A percentile compares a stretch with the other conserved stretches of the same genome.
phyloP scores from a whole-genome alignment of 1,139 yeast species.

The Sugiyamaella castrensis region DNA sequence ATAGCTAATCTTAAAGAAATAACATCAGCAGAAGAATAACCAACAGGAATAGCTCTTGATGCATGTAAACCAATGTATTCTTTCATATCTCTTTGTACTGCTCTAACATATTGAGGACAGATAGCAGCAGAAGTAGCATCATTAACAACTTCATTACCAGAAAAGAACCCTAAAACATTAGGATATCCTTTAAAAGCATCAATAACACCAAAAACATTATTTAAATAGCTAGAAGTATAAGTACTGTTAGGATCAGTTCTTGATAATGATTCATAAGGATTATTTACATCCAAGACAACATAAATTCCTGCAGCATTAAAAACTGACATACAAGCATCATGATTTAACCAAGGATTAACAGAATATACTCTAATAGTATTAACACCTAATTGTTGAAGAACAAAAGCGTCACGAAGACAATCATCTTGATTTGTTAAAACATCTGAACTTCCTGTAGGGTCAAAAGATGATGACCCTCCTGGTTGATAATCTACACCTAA shows the following conservation, averaged over 20 bases:
- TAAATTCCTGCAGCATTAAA: slow-evolving; percentile 88
- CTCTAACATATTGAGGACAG: slow-evolving; percentile 69
- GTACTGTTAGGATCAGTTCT: slow-evolving; percentile 69
- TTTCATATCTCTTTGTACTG: slow-evolving; percentile 88
- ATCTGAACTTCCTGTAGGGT: slow-evolving; percentile 49
- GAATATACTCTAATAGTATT: slow-evolving; percentile 63
- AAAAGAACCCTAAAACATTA: slow-evolving; percentile 83
- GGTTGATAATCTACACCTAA: slow-evolving; percentile 68
- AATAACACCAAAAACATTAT: slow-evolving; percentile 74
- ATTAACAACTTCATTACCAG: slow-evolving; percentile 91
- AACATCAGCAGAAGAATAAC: slow-evolving; percentile 91
- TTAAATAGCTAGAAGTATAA: slow-evolving; percentile 64
- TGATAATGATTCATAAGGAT: slow-evolving; percentile 69
- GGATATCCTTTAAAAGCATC: slow-evolving; percentile 82
- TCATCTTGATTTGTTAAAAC: slow-evolving; percentile 68
- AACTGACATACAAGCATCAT: slow-evolving; percentile 83
- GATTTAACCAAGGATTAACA: slow-evolving; percentile 72
- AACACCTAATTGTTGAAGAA: slow-evolving; percentile 71
- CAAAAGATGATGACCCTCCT: slow-evolving; percentile 64
- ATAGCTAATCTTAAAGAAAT: slow-evolving; percentile 65
- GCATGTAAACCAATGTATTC: slow-evolving; percentile 67
- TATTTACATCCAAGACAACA: slow-evolving; percentile 80
- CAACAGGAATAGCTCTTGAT: slow-evolving; percentile 79
- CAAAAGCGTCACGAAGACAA: slow-evolving; percentile 79
- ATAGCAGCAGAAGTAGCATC: slow-evolving; percentile 63